Percentiles rank a stretch among this genome's conserved stretches.
These are phyloP conservation scores for Nitzschia sp. DNA, from an alignment of 108 stramenopile species.

Conservation along the genomic window DNA sequence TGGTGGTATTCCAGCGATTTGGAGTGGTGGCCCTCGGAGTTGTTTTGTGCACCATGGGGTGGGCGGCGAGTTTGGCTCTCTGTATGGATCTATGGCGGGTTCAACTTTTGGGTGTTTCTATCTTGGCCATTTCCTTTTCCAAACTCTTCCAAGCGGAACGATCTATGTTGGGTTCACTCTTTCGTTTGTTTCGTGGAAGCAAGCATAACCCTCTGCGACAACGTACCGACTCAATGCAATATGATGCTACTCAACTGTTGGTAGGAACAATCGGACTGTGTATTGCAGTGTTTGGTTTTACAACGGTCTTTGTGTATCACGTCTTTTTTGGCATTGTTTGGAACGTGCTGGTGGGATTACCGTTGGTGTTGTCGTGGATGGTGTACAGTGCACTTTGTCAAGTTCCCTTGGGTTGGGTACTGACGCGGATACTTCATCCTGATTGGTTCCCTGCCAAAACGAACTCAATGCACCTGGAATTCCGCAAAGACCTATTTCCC, in stretches of 20 bases:
- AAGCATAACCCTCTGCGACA: slow-evolving; percentile 81
- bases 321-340: slow-evolving; percentile 58
- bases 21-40: background rate
- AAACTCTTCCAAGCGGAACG: slow-evolving; percentile 46
- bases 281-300: slow-evolving; percentile 79
- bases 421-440: background rate
- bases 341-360: slow-evolving; percentile 19
- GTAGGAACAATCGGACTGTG: slow-evolving; percentile 83
- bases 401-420: background rate
- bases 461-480: too few relatives aligned
- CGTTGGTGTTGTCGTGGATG: slow-evolving; percentile 18
- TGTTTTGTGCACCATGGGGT: slow-evolving; percentile 8
- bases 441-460: background rate
- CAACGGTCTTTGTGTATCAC: slow-evolving; percentile 80
- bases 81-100: slow-evolving; percentile 57
- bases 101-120: slow-evolving; percentile 48
- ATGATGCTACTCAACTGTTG: slow-evolving; percentile 82
- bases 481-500: too few relatives aligned
- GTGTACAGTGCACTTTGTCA: background rate
- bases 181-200: slow-evolving; percentile 89
- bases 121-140: slow-evolving; percentile 47
- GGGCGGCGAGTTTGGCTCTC: slow-evolving; percentile 45
- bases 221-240: slow-evolving; percentile 83
- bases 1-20: slow-evolving; percentile 7
- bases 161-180: slow-evolving; percentile 66